A percentile compares a stretch with the other conserved stretches of the same genome.
Conservation (phyloP, 352 stramenopile genomes). For the Phytophthora pluvialis region DNA sequence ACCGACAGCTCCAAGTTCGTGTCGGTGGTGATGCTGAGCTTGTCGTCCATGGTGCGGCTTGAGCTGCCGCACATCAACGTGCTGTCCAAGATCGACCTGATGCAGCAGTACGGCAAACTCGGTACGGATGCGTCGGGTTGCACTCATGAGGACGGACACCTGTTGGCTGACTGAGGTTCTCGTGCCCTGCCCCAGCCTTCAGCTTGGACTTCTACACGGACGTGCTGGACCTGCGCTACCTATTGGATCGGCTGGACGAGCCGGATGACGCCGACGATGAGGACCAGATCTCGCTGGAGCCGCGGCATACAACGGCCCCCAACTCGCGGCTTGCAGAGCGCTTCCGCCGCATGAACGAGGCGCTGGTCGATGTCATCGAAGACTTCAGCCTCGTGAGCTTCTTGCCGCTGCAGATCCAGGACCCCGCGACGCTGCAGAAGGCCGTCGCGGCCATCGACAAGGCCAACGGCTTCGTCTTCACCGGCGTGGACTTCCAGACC, state of each 20-base stretch:
- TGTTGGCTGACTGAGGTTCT: slow-evolving; percentile 1
- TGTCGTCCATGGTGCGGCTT: slow-evolving; percentile 98
- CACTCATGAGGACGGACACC: not conserved
- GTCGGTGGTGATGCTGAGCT: slow-evolving; percentile 94
- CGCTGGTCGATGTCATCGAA: slow-evolving; percentile 86
- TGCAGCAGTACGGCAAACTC: slow-evolving; percentile 92
- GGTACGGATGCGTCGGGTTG: slow-evolving; percentile 31
- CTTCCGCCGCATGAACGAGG: slow-evolving; percentile 86
- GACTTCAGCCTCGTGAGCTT: slow-evolving; percentile 90
- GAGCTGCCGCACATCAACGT: slow-evolving; percentile 99
- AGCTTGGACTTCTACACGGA: slow-evolving; percentile 92
- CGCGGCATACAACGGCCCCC: slow-evolving; percentile 26
- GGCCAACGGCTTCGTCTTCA: slow-evolving; percentile 85
- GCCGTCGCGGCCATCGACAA: slow-evolving; percentile 84
- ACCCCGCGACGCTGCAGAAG: slow-evolving; percentile 66
- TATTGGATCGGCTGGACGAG: slow-evolving; percentile 83
- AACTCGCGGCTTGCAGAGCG: slow-evolving; percentile 46
- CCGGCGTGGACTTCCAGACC: slow-evolving; percentile 78
- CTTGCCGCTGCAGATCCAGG: slow-evolving; percentile 81
- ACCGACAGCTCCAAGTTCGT: slow-evolving; percentile 98
- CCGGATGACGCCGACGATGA: slow-evolving; percentile 57
- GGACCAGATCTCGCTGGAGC: slow-evolving; percentile 45
- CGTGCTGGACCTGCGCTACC: slow-evolving; percentile 82
- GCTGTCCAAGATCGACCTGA: slow-evolving; percentile 98
- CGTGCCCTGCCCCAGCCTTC: slow-evolving; percentile 50